These are phyloP conservation scores for Tolypocladium paradoxum DNA, from an alignment of 2,329 filamentous ascomycete genomes.

Conservation along the genomic window DNA sequence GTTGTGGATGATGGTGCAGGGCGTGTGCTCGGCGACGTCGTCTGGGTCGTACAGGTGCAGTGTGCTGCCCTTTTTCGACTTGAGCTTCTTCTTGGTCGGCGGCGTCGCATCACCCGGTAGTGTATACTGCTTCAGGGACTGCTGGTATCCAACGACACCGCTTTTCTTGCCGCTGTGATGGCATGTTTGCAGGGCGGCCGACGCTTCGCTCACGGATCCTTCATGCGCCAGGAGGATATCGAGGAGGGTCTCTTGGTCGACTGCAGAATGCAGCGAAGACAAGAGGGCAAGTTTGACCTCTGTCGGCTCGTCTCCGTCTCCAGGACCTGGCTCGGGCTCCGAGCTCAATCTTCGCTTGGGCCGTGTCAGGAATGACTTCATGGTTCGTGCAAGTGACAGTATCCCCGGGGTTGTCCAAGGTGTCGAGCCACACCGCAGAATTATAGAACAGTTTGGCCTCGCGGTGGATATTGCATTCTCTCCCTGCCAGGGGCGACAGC, in stretches of 20 bases:
- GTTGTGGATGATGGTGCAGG: constrained; percentile 87
- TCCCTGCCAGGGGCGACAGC: not conserved
- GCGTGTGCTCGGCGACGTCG: constrained; percentile 73
- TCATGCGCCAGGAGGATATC: constrained; percentile 70
- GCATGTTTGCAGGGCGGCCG: constrained; percentile 37
- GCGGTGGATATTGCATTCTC: not conserved
- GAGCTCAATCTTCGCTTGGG: constrained; percentile 37
- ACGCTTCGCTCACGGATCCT: constrained; percentile 61
- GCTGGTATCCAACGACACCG: constrained; percentile 43
- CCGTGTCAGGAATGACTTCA: constrained; percentile 48
- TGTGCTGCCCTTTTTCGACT: constrained; percentile 70
- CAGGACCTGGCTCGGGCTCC: constrained; percentile 13
- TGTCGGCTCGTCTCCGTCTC: constrained; percentile 61
- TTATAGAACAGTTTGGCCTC: not conserved
- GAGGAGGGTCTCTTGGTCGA: constrained; percentile 57
- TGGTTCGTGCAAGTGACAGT: constrained; percentile 14
- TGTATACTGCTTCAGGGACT: constrained; percentile 48
- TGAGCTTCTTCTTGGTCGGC: constrained; percentile 34
- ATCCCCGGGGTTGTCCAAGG: not conserved
- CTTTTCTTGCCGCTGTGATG: constrained; percentile 20
- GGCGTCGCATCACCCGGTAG: constrained; percentile 6
- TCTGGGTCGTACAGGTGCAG: constrained; percentile 72
- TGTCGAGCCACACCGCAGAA: not conserved
- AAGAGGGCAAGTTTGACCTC: constrained; percentile 83
- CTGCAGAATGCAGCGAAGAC: constrained; percentile 59